Conservation (phyloP, 2,329 filamentous ascomycete genomes). For the Epichloe sp. region DNA sequence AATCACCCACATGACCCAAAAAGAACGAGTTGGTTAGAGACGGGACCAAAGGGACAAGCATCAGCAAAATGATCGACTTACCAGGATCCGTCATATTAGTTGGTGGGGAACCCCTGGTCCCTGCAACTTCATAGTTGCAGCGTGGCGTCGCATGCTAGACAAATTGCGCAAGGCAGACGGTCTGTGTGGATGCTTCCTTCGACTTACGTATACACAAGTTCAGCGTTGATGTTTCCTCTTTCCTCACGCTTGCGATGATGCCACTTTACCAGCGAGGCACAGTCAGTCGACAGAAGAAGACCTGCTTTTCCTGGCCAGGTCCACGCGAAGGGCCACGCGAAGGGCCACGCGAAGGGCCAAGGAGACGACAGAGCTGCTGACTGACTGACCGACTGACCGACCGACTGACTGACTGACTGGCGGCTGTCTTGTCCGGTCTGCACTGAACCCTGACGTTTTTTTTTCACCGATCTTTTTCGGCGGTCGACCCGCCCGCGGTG, state of each 20-base stretch:
- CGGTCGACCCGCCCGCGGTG: slow-evolving; percentile 1
- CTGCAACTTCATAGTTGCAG: slow-evolving; percentile 2
- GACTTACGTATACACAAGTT: slow-evolving; percentile 5
- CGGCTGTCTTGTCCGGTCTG: neutral
- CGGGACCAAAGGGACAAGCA: too few relatives aligned
- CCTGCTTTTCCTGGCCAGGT: neutral
- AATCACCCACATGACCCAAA: neutral
- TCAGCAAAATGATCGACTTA: neutral
- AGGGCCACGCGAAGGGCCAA: neutral
- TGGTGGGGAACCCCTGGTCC: neutral
- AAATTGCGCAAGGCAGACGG: slow-evolving; percentile 2
- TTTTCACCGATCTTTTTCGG: slow-evolving; percentile 4
- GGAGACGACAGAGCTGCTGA: too few relatives aligned
- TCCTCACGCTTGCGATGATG: slow-evolving; percentile 8
- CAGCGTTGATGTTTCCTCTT: slow-evolving; percentile 16
- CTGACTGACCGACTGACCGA: neutral
- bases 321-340: neutral
- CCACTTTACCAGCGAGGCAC: slow-evolving; percentile 1
- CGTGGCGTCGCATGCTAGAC: slow-evolving; percentile 7
- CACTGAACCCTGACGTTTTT: neutral
- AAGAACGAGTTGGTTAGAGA: neutral
- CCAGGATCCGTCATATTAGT: neutral
- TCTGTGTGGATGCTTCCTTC: neutral
- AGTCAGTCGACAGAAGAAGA: neutral
- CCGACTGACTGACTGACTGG: neutral